Evolutionary conservation across 441 rosid species (phyloP).

Genomic region (Populus hybrid): DNA sequence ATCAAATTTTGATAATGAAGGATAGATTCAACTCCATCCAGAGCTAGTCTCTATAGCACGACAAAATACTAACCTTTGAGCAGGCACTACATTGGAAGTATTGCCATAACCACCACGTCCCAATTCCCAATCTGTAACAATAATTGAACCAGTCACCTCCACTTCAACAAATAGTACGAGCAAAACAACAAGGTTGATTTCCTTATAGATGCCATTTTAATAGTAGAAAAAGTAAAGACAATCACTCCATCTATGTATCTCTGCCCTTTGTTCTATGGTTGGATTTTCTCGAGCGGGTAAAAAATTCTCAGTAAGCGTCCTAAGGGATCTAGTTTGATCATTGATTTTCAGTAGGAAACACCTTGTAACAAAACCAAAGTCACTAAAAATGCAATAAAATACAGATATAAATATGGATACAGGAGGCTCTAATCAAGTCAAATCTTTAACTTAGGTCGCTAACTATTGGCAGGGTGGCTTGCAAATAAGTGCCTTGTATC

Average conservation of each 20-base stretch:
- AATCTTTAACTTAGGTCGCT: background rate
- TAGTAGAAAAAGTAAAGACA: background rate
- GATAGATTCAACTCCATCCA: constrained; percentile 7
- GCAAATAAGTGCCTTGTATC: background rate
- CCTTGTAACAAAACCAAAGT: background rate
- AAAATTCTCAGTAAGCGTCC: background rate
- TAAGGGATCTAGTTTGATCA: background rate
- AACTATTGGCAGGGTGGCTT: background rate
- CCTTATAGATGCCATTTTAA: background rate
- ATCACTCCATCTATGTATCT: background rate
- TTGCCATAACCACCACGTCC: constrained; percentile 77
- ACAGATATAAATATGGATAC: background rate
- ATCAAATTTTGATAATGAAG: background rate
- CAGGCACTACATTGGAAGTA: constrained; percentile 39
- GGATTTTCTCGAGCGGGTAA: background rate
- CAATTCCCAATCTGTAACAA: constrained; percentile 72
- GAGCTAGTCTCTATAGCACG: constrained; percentile 5
- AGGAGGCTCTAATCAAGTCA: background rate
- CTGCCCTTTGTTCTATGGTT: background rate
- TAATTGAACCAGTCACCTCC: background rate
- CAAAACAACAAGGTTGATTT: background rate
- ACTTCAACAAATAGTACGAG: background rate
- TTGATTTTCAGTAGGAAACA: constrained; percentile 3
- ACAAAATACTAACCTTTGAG: constrained; percentile 56
- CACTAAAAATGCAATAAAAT: background rate